Percentiles rank a stretch among this genome's conserved stretches.
Conservation (phyloP, 1,139 yeast genomes). For the Kodamaea anthophila region DNA sequence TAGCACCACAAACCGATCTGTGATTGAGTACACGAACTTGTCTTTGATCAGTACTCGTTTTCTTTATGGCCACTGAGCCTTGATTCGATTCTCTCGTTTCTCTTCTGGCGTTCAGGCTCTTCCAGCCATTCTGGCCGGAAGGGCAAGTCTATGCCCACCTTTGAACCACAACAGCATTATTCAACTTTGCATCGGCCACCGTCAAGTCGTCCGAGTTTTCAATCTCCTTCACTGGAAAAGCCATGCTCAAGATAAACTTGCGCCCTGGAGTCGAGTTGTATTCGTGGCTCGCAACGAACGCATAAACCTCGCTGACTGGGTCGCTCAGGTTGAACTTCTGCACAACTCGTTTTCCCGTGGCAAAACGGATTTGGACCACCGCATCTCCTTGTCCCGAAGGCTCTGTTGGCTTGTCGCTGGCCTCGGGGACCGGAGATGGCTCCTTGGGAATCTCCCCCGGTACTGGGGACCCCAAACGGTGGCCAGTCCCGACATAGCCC, state of each 20-base stretch:
- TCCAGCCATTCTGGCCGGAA: too few relatives aligned
- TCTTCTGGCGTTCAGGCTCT: too few relatives aligned
- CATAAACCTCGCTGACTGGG: conserved; percentile 62
- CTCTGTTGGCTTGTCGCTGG: conserved; percentile 10
- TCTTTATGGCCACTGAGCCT: too few relatives aligned
- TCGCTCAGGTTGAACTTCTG: conserved; percentile 62
- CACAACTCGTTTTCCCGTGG: conserved; percentile 69
- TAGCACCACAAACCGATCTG: too few relatives aligned
- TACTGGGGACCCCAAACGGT: conserved; percentile 83
- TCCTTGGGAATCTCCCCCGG: conserved; percentile 50
- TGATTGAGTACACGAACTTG: too few relatives aligned
- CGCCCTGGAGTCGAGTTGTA: conserved; percentile 36
- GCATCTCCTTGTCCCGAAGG: conserved; percentile 58
- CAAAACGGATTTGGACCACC: conserved; percentile 75
- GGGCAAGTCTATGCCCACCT: conserved; percentile 58
- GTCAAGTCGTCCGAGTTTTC: conserved; percentile 45
- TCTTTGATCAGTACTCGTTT: too few relatives aligned
- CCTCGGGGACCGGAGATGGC: conserved; percentile 7
- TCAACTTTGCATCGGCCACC: conserved; percentile 69
- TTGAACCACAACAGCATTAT: conserved; percentile 86
- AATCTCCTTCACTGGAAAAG: conserved; percentile 79
- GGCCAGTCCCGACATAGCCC: conserved; percentile 82
- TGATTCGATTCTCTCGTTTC: too few relatives aligned
- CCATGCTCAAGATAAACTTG: conserved; percentile 63
- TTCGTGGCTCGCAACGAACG: conserved; percentile 50